Evolutionary conservation across 2,329 filamentous ascomycete species (phyloP).

Genomic region (Pyrenophora graminea): DNA sequence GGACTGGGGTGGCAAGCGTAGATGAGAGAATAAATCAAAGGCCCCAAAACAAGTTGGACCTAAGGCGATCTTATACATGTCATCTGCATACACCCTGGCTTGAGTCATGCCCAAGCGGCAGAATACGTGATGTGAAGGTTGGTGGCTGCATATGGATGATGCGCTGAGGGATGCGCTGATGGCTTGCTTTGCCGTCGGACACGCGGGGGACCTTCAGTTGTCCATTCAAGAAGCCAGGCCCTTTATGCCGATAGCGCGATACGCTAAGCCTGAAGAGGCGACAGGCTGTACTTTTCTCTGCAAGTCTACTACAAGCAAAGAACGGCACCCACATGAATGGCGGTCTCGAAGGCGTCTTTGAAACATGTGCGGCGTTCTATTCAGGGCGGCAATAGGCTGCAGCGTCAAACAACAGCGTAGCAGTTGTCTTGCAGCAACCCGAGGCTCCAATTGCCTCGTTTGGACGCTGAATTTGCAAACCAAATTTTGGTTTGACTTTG

Average conservation of each 20-base stretch:
- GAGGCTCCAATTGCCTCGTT: not conserved
- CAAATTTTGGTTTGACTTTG: constrained; percentile 10
- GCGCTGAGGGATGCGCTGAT: constrained; percentile 5
- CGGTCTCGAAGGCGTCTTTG: constrained; percentile 7
- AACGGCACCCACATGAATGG: not conserved
- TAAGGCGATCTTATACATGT: constrained; percentile 25
- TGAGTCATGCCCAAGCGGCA: constrained; percentile 28
- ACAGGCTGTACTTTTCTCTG: not conserved
- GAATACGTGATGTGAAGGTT: constrained; percentile 13
- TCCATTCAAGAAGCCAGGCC: constrained; percentile 13
- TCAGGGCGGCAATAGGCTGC: not conserved
- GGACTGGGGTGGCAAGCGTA: constrained; percentile 10
- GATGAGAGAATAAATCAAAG: constrained; percentile 3
- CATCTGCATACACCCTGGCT: constrained; percentile 7
- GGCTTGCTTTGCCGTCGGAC: constrained; percentile 21
- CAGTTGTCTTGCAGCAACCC: constrained; percentile 1
- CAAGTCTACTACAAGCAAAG: not conserved
- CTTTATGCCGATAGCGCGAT: constrained; percentile 10
- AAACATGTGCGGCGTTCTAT: not conserved
- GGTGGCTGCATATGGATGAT: constrained; percentile 21
- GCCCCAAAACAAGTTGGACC: constrained; percentile 4
- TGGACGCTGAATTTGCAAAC: constrained; percentile 10
- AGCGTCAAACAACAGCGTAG: not conserved
- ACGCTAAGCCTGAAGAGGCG: constrained; percentile 9
- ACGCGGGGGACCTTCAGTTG: constrained; percentile 7